phyloP scores from a whole-genome alignment of 768 basidiomycete species.

The Pulveroboletus sp. region DNA sequence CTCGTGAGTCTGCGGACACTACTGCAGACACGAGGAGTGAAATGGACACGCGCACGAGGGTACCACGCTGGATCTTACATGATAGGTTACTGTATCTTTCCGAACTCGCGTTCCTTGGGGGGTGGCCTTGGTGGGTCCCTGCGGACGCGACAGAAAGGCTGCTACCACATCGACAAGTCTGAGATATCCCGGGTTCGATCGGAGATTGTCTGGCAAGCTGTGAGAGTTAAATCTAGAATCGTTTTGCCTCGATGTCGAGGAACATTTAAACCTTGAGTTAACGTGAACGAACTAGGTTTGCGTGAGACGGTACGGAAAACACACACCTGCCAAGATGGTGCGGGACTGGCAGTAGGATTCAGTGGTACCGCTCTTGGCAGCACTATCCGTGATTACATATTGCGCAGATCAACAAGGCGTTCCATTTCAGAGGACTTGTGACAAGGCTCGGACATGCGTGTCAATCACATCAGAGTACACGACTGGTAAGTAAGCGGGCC shows the following conservation, averaged over 20 bases:
- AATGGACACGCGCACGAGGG: constrained; percentile 19
- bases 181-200: neutral
- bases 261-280: constrained; percentile 8
- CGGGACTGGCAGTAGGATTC: too few relatives aligned
- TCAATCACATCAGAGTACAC: constrained; percentile 11
- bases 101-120: neutral
- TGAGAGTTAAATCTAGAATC: neutral
- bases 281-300: neutral
- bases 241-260: neutral
- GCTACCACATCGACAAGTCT: constrained; percentile 1
- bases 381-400: constrained; percentile 1
- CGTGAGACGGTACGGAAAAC: neutral
- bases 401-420: constrained; percentile 19
- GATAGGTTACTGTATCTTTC: neutral
- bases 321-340: neutral
- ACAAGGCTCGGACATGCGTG: constrained; percentile 23
- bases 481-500: constrained; percentile 7
- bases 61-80: neutral
- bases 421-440: constrained; percentile 17
- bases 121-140: neutral
- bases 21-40: constrained; percentile 15
- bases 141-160: neutral
- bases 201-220: neutral
- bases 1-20: neutral
- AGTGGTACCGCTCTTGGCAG: too few relatives aligned